These are phyloP conservation scores for Rauvolfia tetraphylla DNA, from an alignment of 257 asterid species.

Conservation along the genomic window DNA sequence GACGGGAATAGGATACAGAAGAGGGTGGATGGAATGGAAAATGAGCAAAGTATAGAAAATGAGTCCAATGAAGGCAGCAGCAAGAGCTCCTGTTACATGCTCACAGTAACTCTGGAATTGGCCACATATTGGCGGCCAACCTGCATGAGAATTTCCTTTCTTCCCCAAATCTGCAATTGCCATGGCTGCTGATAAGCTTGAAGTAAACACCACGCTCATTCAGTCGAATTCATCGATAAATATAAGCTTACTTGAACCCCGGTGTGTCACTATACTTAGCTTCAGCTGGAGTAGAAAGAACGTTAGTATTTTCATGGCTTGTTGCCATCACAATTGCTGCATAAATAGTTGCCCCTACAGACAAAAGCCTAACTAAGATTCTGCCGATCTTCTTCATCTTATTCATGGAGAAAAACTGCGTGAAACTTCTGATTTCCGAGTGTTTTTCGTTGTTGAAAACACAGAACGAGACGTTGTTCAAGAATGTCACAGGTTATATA, in stretches of 20 bases:
- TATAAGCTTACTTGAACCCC: background rate
- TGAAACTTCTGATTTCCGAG: background rate
- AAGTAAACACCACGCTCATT: background rate
- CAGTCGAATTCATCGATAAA: too few species aligned
- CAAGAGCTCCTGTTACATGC: background rate
- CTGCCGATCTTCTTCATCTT: background rate
- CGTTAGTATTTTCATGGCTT: background rate
- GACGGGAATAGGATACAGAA: background rate
- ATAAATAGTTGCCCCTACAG: background rate
- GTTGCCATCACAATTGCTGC: conserved; percentile 4
- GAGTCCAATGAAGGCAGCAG: conserved; percentile 5
- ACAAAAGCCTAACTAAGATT: background rate
- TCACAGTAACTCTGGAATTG: conserved; percentile 8
- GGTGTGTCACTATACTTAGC: background rate
- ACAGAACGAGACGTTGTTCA: background rate
- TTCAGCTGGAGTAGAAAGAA: background rate
- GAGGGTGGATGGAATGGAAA: background rate
- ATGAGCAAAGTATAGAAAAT: background rate
- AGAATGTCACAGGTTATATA: background rate
- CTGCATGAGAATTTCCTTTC: conserved; percentile 15
- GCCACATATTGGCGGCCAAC: conserved; percentile 16
- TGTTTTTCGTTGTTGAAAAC: background rate
- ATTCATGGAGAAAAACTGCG: background rate
- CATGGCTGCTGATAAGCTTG: conserved; percentile 6
- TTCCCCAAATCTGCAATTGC: conserved; percentile 5